Base-by-base conservation (phyloP, 352 stramenopile species). In the Globisporangium orthogonon region DNA sequence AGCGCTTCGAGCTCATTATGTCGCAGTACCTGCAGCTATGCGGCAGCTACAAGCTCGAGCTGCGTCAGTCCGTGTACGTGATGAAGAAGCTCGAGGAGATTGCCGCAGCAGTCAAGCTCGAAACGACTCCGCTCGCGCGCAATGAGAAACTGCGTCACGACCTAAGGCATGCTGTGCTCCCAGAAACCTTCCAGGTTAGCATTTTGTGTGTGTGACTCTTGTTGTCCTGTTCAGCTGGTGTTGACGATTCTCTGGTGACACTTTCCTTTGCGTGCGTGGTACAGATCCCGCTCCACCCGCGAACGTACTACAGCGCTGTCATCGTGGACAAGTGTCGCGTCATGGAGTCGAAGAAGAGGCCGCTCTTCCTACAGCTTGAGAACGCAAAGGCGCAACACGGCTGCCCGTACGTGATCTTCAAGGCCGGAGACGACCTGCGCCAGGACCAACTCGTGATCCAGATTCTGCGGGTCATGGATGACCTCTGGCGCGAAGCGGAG, bases 391-490 rank as follows among this genome's bases (percentile, higher is more conserved):
- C 71, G 0, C 65, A 87, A 43, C 76, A 89, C 51, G 72, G 68
- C 30, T 69, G 74, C 9, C 76, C 75, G 1, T 85, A 76, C 55
- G 73, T 96, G 35, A 95, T 98, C 53, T 97, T 97, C 70, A 98
- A 98, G 63, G 79, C 78, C 0, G 93, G 93, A 1, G 93, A 98
- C 52, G 93, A 98, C 61, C 61, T 98, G 40, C 87, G 93, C 6
- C 94, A 98, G 61, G 94, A 98, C 55, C 88, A 98, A 68, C 76
- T 98, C 6, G 94, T 96, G 52, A 73, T 97, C 44, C 89, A 97
- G 61, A 73, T 98, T 37, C 54, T 98, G 6, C 76, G 86, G 15
- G 77, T 97, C 3, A 97, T 98, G 87, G 87, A 97, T 57, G 73
- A 88, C 29, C 57, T 98, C 3, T 97, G 91, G 89, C 76, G 89